A percentile compares a stretch with the other conserved stretches of the same genome.
phyloP scores from a whole-genome alignment of 768 basidiomycete species.

The Dacryopinax primogenitus region DNA sequence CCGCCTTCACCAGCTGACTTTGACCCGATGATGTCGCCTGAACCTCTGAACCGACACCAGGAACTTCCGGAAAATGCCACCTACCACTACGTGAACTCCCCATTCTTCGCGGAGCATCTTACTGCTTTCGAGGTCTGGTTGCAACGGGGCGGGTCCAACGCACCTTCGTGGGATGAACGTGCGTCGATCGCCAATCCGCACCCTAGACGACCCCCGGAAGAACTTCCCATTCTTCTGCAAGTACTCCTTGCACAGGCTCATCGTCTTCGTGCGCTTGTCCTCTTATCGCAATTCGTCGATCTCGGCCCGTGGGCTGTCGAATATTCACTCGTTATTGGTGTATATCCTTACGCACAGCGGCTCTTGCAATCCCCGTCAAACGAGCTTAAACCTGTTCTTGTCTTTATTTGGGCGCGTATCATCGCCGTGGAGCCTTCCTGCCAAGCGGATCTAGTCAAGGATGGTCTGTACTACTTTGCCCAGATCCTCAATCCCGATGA shows the following conservation, averaged over 20 bases:
- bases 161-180: conserved; percentile 6
- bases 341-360: conserved; percentile 97
- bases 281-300: conserved; percentile 94
- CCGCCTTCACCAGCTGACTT: background rate
- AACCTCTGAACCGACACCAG: conserved; percentile 17
- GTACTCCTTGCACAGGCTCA: conserved; percentile 94
- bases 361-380: conserved; percentile 87
- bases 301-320: conserved; percentile 98
- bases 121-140: conserved; percentile 99
- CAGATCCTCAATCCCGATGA: conserved; percentile 57
- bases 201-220: conserved; percentile 57
- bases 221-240: conserved; percentile 94
- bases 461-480: conserved; percentile 66
- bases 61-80: conserved; percentile 24
- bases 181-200: background rate
- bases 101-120: conserved; percentile 91
- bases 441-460: conserved; percentile 72
- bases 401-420: conserved; percentile 98
- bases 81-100: conserved; percentile 57
- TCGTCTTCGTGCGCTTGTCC: conserved; percentile 84
- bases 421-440: conserved; percentile 91
- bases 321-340: conserved; percentile 87
- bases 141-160: conserved; percentile 64
- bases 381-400: conserved; percentile 91
- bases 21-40: conserved; percentile 5